Base-by-base conservation (phyloP, 1,284 basidiomycete genomes). In the Sanghuangporus sanghuang region DNA sequence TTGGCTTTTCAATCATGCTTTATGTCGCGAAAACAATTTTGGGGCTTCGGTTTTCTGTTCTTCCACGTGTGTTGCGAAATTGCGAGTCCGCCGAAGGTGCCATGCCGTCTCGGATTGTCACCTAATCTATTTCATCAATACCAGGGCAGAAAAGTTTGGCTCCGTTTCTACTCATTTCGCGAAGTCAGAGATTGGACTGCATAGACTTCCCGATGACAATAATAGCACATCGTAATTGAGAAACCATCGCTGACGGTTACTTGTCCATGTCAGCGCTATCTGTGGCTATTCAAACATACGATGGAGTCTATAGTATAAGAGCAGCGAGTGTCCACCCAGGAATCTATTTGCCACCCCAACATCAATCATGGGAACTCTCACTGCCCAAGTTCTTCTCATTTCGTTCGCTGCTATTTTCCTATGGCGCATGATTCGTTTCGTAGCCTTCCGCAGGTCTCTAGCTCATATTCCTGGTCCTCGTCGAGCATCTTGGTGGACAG, bases 381-480 rank as follows among this genome's bases (percentile, higher is more conserved):
- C 44, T 46, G 16, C 21, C 21, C 44, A 54, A 18, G 12, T 54
- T n/a, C 6, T 54, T 12, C 14, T 12, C 14, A 18, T 9, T 18
- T 8, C 35, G 12, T 6, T 54, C 32, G 32, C 18, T 36, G 32
- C 32, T 18, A 14, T 42, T 21, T 16, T 18, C 46, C 16, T 36
- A 2, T 59, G 46, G 58, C 49, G 32, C 9, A 5, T 50, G 3
- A 7, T 54, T 23, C 59, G 35, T 16, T 40, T 40, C n/a, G 42
- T 57, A 6, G n/a, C 35, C 23, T 57, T 48, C 8, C 53, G 53
- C 35, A 6, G 32, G 23, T 54, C 27, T 9, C 16, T 54, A 35
- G 21, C 53, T 18, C 36, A 64, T 21, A 69, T 32, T 66, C 73
- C 35, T 66, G 72, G 73, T 4, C 73, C 73, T 7, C 49, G 62